Percentiles rank a stretch among this genome's conserved stretches.
phyloP scores from a whole-genome alignment of 2,329 filamentous ascomycete species.

The Colletotrichum coccodes region DNA sequence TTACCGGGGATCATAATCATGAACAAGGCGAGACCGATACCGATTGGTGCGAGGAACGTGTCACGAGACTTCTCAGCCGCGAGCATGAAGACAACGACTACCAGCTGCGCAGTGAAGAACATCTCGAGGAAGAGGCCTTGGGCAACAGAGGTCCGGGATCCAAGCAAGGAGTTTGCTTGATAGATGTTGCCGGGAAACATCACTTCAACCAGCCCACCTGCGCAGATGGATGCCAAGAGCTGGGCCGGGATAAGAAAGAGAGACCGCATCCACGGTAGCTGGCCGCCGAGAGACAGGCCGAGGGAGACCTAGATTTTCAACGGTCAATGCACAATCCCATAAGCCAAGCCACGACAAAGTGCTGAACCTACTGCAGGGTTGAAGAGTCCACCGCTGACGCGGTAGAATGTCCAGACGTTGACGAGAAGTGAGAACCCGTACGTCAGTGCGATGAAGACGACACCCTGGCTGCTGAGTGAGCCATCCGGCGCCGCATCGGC shows the following conservation, averaged over 20 bases:
- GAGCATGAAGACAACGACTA: constrained; percentile 72
- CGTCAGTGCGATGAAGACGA: constrained; percentile 49
- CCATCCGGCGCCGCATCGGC: neutral
- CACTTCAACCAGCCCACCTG: constrained; percentile 63
- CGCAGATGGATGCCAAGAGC: constrained; percentile 62
- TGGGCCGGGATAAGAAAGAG: constrained; percentile 61
- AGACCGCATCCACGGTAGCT: constrained; percentile 56
- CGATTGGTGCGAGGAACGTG: constrained; percentile 73
- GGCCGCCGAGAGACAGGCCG: constrained; percentile 61
- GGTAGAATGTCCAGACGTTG: constrained; percentile 61
- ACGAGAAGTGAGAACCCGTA: constrained; percentile 57
- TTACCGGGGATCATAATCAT: constrained; percentile 53
- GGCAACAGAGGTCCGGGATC: constrained; percentile 52
- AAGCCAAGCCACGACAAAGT: neutral
- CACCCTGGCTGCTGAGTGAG: constrained; percentile 38
- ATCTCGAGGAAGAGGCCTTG: constrained; percentile 71
- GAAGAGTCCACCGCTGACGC: constrained; percentile 55
- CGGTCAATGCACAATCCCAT: too few relatives aligned
- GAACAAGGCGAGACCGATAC: constrained; percentile 74
- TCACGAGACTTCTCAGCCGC: constrained; percentile 74
- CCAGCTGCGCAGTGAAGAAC: constrained; percentile 68
- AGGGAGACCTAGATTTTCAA: constrained; percentile 58
- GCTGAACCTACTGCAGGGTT: constrained; percentile 48
- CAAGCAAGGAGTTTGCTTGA: constrained; percentile 59
- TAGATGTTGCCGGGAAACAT: constrained; percentile 62